Conservation (phyloP, 176 grass and related monocot species). For the barley (Hordeum vulgare) region MorexV3_pseudomolecules_assembly NC_058520.1:543443646-543444145, state of each 20-base stretch:
- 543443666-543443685: constrained; percentile 19
- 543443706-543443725: constrained; percentile 3
- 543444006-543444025: constrained; percentile 31
- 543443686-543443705: constrained; percentile 11
- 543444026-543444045: constrained; percentile 12
- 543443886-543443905: constrained; percentile 18
- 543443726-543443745: constrained; percentile 2
- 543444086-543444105: not conserved
- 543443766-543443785: constrained; percentile 38
- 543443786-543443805: constrained; percentile 22
- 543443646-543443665: not conserved
- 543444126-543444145: not conserved
- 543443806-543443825: constrained; percentile 26
- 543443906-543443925: constrained; percentile 18
- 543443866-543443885: constrained; percentile 49
- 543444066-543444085: constrained; percentile 2
- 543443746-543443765: constrained; percentile 24
- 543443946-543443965: not conserved
- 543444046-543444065: constrained; percentile 22
- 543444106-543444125: too few relatives aligned
- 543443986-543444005: constrained; percentile 2
- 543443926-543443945: constrained; percentile 4
- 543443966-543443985: not conserved
- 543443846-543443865: not conserved
- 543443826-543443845: constrained; percentile 26